Conservation (phyloP, 345 rosid genomes). For the Melaleuca quinquenervia region DNA sequence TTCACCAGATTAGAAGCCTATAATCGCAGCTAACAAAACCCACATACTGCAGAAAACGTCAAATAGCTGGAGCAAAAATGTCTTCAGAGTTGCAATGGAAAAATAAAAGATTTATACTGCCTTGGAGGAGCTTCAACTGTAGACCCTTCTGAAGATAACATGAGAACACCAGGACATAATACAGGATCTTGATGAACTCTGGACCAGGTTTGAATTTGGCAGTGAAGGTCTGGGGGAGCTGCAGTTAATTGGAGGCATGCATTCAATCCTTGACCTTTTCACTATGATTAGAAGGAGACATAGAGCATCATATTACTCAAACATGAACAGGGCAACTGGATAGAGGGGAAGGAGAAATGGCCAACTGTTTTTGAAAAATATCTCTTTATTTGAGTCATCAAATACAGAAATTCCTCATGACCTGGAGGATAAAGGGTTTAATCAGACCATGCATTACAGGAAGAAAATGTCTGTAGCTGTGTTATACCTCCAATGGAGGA, state of each 20-base stretch:
- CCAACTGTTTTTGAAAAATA: neutral
- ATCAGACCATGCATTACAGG: neutral
- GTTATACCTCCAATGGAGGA: neutral
- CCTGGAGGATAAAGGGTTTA: neutral
- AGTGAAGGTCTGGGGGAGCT: neutral
- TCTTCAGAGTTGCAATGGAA: neutral
- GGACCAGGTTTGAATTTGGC: neutral
- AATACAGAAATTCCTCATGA: neutral
- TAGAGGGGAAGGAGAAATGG: neutral
- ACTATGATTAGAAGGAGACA: neutral
- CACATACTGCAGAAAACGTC: neutral
- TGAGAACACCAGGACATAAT: neutral
- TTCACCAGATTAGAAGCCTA: neutral
- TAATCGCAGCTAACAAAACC: neutral
- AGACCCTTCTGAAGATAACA: neutral
- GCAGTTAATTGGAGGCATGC: neutral
- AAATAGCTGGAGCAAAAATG: neutral
- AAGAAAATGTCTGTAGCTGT: neutral
- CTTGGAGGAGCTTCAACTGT: neutral
- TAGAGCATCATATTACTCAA: neutral
- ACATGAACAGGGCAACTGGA: neutral
- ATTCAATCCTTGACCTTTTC: neutral
- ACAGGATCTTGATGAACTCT: neutral
- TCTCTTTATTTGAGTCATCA: neutral
- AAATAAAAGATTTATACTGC: neutral